Conservation (phyloP, 352 stramenopile genomes). For the Phytophthora aleatoria region DNA sequence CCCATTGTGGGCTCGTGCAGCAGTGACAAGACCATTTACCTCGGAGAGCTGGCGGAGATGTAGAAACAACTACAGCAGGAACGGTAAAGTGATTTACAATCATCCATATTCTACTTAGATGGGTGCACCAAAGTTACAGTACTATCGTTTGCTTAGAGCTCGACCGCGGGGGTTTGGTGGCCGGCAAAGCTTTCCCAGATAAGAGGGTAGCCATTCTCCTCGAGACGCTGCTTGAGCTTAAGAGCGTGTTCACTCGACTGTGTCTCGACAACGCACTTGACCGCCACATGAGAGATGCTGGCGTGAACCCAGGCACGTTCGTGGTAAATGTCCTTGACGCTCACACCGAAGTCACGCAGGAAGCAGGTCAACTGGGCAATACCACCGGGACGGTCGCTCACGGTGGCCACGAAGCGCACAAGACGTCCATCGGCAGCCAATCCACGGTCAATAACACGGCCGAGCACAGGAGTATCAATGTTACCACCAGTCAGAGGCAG, state of each 20-base stretch:
- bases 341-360: constrained; percentile 88
- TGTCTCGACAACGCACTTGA: constrained; percentile 97
- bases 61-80: constrained; percentile 24
- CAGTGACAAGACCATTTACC: constrained; percentile 88
- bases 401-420: constrained; percentile 95
- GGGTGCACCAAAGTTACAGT: constrained; percentile 17
- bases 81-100: constrained; percentile 27
- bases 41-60: constrained; percentile 73
- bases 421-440: constrained; percentile 96
- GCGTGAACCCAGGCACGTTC: constrained; percentile 96
- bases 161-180: constrained; percentile 25
- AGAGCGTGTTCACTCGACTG: constrained; percentile 93
- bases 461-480: constrained; percentile 96
- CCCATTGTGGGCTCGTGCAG: constrained; percentile 86
- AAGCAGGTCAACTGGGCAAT: constrained; percentile 93
- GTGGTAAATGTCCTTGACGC: constrained; percentile 98
- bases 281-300: constrained; percentile 94
- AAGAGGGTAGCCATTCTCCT: constrained; percentile 88
- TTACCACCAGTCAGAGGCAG: constrained; percentile 97
- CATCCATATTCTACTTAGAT: constrained; percentile 39
- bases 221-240: constrained; percentile 85
- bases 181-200: constrained; percentile 68
- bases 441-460: constrained; percentile 96
- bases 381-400: constrained; percentile 95
- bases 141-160: constrained; percentile 34